phyloP scores from a whole-genome alignment of 352 stramenopile genomes.

The Phytophthora cactorum region DNA sequence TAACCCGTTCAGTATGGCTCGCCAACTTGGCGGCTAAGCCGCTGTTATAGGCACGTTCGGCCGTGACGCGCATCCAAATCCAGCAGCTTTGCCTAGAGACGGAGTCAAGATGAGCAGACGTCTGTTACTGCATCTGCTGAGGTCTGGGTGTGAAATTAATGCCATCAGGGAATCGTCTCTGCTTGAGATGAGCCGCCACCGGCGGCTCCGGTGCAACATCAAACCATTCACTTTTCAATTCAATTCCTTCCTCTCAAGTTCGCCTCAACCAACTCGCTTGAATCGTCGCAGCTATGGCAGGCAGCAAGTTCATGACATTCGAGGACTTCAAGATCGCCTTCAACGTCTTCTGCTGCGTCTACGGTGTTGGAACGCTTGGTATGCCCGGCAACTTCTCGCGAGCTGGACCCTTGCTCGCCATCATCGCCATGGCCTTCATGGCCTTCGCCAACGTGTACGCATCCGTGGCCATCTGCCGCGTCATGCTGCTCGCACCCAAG shows the following conservation, averaged over 20 bases:
- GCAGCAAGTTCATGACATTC: constrained; percentile 16
- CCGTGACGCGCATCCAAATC: no score
- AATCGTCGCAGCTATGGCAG: constrained; percentile 9
- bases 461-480: constrained; percentile 50
- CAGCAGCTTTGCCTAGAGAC: no score
- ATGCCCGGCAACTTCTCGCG: constrained; percentile 27
- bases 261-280: background rate
- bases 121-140: background rate
- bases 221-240: constrained; percentile 12
- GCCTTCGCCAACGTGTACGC: constrained; percentile 67
- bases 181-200: background rate
- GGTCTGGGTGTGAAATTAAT: constrained; percentile 6
- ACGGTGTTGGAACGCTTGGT: constrained; percentile 27
- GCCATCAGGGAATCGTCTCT: background rate
- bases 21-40: no score
- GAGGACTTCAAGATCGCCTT: constrained; percentile 32
- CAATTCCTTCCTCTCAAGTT: constrained; percentile 2
- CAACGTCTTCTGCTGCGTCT: constrained; percentile 35
- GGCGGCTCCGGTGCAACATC: background rate
- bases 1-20: no score
- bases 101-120: constrained; percentile 8
- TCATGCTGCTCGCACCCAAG: constrained; percentile 57
- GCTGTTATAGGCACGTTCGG: no score
- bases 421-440: constrained; percentile 62
- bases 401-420: constrained; percentile 29